Conservation (phyloP, 352 stramenopile species). For the Globisporangium nagaii region DNA sequence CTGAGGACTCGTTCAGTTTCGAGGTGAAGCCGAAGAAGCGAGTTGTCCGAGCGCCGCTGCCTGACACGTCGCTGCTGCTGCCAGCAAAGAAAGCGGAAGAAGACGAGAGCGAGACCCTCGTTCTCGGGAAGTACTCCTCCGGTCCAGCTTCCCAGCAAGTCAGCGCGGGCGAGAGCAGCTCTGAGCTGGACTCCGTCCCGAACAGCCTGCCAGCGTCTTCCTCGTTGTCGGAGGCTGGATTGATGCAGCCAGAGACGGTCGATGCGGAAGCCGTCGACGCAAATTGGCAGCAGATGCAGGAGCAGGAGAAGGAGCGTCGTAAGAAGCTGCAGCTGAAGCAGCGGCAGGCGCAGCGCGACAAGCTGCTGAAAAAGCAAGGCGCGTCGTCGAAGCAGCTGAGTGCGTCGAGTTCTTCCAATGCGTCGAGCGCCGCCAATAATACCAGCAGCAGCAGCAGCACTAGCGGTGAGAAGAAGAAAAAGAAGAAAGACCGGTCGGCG, state of each 20-base stretch:
- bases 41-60: background rate
- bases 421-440: no score
- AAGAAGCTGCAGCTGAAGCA: slow-evolving; percentile 69
- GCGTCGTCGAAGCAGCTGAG: slow-evolving; percentile 13
- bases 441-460: slow-evolving; percentile 13
- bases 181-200: no score
- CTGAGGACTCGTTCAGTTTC: slow-evolving; percentile 42
- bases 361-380: slow-evolving; percentile 60
- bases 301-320: slow-evolving; percentile 65
- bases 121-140: slow-evolving; percentile 7
- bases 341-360: slow-evolving; percentile 71
- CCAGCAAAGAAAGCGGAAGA: background rate
- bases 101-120: background rate
- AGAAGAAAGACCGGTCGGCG: slow-evolving; percentile 27
- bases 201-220: no score
- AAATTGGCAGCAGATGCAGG: slow-evolving; percentile 71
- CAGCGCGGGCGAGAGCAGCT: background rate
- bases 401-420: background rate
- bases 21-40: slow-evolving; percentile 38
- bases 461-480: slow-evolving; percentile 41
- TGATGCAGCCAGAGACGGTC: background rate
- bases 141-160: background rate
- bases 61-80: background rate
- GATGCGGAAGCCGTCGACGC: slow-evolving; percentile 33
- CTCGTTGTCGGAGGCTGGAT: background rate